phyloP scores from a whole-genome alignment of 2,329 filamentous ascomycete species.

The Ceratocystiopsis brevicomis region DNA sequence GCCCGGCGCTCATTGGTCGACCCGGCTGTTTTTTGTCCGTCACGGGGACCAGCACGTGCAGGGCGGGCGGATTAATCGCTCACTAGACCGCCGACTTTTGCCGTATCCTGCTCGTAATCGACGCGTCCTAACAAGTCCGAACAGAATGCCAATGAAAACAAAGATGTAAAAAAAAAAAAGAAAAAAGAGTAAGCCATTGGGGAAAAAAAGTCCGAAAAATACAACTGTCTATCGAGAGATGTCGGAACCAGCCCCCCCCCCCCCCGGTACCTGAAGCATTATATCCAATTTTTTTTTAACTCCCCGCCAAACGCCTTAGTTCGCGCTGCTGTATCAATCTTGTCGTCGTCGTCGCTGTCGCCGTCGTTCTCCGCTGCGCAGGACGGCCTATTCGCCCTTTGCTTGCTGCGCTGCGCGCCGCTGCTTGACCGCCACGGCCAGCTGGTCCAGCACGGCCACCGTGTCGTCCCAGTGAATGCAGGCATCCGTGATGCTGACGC shows the following conservation, averaged over 20 bases:
- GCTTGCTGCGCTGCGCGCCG: slow-evolving; percentile 26
- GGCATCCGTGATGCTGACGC: slow-evolving; percentile 91
- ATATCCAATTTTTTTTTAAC: not conserved
- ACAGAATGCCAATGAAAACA: too few species aligned
- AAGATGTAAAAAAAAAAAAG: too few species aligned
- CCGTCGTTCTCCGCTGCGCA: slow-evolving; percentile 13
- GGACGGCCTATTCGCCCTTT: too few species aligned
- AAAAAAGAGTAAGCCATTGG: too few species aligned
- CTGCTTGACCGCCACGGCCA: slow-evolving; percentile 65
- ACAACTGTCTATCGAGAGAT: not conserved
- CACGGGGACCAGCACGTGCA: slow-evolving; percentile 7
- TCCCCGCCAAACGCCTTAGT: slow-evolving; percentile 1
- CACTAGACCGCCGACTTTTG: not conserved
- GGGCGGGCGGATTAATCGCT: slow-evolving; percentile 8
- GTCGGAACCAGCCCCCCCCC: too few species aligned
- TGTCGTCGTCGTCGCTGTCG: slow-evolving; percentile 11
- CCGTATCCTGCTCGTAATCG: not conserved
- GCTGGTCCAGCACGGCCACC: slow-evolving; percentile 51
- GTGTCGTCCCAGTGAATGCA: slow-evolving; percentile 94
- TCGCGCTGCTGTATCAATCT: too few species aligned
- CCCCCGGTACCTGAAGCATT: too few species aligned
- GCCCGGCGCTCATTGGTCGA: slow-evolving; percentile 11
- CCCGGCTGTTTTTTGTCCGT: slow-evolving; percentile 2
- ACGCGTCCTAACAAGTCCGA: not conserved
- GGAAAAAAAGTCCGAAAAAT: not conserved